Conservation (phyloP, 768 basidiomycete genomes). For the Lactarius evosmus region DNA sequence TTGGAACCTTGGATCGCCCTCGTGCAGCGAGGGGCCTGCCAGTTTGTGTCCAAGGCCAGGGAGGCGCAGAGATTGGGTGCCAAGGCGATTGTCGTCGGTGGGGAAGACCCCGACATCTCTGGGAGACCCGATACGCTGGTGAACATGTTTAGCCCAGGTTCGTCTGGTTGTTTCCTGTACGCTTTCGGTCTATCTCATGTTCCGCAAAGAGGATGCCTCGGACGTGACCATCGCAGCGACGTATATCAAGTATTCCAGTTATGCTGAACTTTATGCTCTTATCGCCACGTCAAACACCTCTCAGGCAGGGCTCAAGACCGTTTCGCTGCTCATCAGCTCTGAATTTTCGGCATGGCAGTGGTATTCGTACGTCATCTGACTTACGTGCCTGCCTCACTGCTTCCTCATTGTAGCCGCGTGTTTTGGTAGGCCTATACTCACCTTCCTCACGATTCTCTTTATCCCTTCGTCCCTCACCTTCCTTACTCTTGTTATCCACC, state of each 20-base stretch:
- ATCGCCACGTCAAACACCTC: slow-evolving; percentile 74
- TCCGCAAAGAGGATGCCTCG: slow-evolving; percentile 67
- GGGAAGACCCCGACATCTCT: slow-evolving; percentile 59
- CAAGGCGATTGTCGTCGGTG: slow-evolving; percentile 88
- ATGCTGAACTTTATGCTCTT: slow-evolving; percentile 61
- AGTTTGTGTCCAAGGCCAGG: slow-evolving; percentile 82
- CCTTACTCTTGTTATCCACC: slow-evolving; percentile 84
- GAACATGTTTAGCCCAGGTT: slow-evolving; percentile 93
- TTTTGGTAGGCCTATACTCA: slow-evolving; percentile 67
- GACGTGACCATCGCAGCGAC: slow-evolving; percentile 83
- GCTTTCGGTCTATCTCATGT: slow-evolving; percentile 14
- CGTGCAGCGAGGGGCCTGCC: slow-evolving; percentile 84
- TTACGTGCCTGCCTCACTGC: slow-evolving; percentile 8
- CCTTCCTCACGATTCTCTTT: slow-evolving; percentile 82
- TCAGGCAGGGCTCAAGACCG: slow-evolving; percentile 70
- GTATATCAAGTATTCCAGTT: slow-evolving; percentile 85
- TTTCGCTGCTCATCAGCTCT: slow-evolving; percentile 72
- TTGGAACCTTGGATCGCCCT: slow-evolving; percentile 86
- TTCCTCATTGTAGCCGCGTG: slow-evolving; percentile 19
- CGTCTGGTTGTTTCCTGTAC: slow-evolving; percentile 23
- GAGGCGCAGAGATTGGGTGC: slow-evolving; percentile 62
- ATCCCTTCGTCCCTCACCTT: slow-evolving; percentile 89
- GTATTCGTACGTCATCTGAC: slow-evolving; percentile 66
- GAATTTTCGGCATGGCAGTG: slow-evolving; percentile 88
- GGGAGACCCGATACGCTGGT: slow-evolving; percentile 74